Conservation (phyloP, 352 stramenopile genomes). For the Thalassiosira delicatula region DNA sequence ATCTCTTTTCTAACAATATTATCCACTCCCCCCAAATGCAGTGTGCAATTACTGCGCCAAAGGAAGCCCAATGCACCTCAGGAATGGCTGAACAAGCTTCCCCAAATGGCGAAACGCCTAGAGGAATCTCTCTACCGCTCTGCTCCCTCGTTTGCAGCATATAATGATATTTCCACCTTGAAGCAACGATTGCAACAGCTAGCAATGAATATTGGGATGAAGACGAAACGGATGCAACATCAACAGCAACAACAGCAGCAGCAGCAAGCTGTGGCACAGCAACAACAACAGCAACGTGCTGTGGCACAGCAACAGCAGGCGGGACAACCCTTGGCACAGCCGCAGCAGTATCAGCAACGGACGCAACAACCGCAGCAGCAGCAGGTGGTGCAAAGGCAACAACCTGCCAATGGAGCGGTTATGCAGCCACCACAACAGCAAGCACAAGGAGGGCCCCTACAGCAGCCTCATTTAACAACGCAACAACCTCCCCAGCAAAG, state of each 20-base stretch:
- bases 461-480: slow-evolving; percentile 54
- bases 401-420: slow-evolving; percentile 24
- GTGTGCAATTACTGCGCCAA: slow-evolving; percentile 90
- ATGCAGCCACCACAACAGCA: slow-evolving; percentile 24
- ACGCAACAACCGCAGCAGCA: slow-evolving; percentile 60
- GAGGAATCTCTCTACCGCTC: slow-evolving; percentile 95
- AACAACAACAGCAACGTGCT: neutral
- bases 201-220: slow-evolving; percentile 85
- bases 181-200: slow-evolving; percentile 94
- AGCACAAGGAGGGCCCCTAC: slow-evolving; percentile 34
- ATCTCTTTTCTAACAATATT: slow-evolving; percentile 16
- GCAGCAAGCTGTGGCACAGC: neutral
- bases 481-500: slow-evolving; percentile 60
- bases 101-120: slow-evolving; percentile 96
- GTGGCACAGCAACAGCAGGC: neutral
- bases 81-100: slow-evolving; percentile 95
- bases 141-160: slow-evolving; percentile 91
- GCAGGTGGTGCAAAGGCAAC: slow-evolving; percentile 41
- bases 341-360: slow-evolving; percentile 46
- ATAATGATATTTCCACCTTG: slow-evolving; percentile 92
- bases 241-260: neutral
- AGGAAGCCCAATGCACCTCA: slow-evolving; percentile 92
- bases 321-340: neutral
- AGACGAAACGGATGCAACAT: slow-evolving; percentile 52
- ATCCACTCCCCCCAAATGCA: slow-evolving; percentile 33